Conservation (phyloP, 148 eudicot species). For the Nyssa sinensis region DNA sequence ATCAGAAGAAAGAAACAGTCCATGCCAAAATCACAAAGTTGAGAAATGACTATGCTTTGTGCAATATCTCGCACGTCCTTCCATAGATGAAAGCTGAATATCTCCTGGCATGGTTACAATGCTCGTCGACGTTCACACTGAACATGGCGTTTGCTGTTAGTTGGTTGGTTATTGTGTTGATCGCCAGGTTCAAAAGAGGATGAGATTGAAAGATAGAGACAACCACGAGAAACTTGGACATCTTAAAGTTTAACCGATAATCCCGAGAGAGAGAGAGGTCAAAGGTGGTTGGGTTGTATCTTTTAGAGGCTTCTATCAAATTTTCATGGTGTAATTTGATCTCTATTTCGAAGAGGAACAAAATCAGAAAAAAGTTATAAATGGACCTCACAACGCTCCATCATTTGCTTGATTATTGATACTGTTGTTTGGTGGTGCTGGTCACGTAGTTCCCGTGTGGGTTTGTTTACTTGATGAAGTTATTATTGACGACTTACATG, state of each 20-base stretch:
- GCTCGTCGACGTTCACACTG: not conserved
- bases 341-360: not conserved
- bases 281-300: conserved; percentile 21
- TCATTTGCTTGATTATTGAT: too few species aligned
- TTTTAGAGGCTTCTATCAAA: not conserved
- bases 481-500: not conserved
- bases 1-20: conserved; percentile 8
- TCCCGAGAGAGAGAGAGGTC: conserved; percentile 29
- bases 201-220: conserved; percentile 14
- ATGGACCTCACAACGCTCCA: conserved; percentile 13
- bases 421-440: conserved; percentile 17
- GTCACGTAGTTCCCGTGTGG: conserved; percentile 15
- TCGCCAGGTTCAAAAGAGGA: conserved; percentile 28
- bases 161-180: conserved; percentile 22
- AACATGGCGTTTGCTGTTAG: conserved; percentile 3
- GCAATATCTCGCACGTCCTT: not conserved
- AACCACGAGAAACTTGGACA: conserved; percentile 14
- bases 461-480: not conserved
- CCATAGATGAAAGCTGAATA: not conserved
- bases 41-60: not conserved
- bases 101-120: conserved; percentile 1
- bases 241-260: conserved; percentile 12
- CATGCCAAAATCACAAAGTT: conserved; percentile 20
- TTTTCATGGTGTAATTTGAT: not conserved
- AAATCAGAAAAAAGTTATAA: not conserved